Conservation (phyloP, 1,139 yeast genomes). For the Suhomyces maxii region DNA sequence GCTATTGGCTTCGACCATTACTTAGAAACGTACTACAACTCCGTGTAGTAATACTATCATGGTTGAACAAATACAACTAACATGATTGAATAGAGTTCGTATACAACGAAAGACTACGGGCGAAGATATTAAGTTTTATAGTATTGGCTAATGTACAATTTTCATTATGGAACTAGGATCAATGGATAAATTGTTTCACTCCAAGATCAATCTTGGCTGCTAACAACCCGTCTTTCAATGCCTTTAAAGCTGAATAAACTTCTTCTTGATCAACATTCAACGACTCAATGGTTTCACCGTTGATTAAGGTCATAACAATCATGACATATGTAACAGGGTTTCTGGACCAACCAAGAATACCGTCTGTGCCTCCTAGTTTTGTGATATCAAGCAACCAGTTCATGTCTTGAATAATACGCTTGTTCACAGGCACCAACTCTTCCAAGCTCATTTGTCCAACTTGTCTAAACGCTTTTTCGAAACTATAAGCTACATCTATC, state of each 20-base stretch:
- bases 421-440: neutral
- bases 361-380: slow-evolving; percentile 12
- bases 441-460: neutral
- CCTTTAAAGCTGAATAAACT: neutral
- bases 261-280: neutral
- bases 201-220: slow-evolving; percentile 1
- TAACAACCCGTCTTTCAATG: slow-evolving; percentile 1
- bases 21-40: no score
- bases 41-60: no score
- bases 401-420: neutral
- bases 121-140: no score
- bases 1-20: no score
- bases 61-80: no score
- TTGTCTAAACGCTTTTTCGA: slow-evolving; percentile 1
- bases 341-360: slow-evolving; percentile 23
- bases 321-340: slow-evolving; percentile 10
- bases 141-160: no score
- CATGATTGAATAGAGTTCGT: no score
- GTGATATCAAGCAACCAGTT: slow-evolving; percentile 4
- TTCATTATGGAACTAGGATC: neutral
- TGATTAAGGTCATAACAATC: slow-evolving; percentile 11
- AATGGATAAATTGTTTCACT: slow-evolving; percentile 3
- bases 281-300: slow-evolving; percentile 2
- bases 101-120: no score
- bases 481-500: slow-evolving; percentile 9